Base-by-base conservation (phyloP, 2,329 filamentous ascomycete genomes). In the Thelonectria discophora region DNA sequence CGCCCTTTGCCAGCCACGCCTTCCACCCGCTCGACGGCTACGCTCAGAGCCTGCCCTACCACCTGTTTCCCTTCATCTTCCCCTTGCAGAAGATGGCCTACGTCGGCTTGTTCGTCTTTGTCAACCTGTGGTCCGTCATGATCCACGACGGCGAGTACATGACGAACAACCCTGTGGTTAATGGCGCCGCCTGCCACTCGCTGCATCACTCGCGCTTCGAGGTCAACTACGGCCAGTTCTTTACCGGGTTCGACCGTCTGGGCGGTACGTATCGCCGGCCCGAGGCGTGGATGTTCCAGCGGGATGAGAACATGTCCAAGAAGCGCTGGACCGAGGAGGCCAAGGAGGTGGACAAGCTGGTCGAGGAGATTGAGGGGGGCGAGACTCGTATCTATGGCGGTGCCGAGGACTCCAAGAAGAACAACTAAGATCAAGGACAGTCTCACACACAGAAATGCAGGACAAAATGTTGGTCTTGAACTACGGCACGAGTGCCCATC, bases 101-200 rank as follows among this genome's bases (percentile, higher is more conserved):
- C 73, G 88, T 97, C 53, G 84, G 84, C 12, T 87, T 97, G 39
- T 98, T 97, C 80, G 82, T 90, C 70, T 96, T 97, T 75, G 92
- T 98, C 81, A 97, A 98, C 80, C 87, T 97, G 78, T 98, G 94
- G 94, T 97, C 94, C 40, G 92, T 98, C 71, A 85, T 97, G 80
- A 97, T 98, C 73, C 88, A 98, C 78, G 94, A 98, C 72, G 94
- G 94, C 72, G 94, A 98, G 80, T 97, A 97, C 75, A 87, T 96
- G 15, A 90, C 93, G 73, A 91, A 97, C 79, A 92, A 90, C 72
- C 90, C 93, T n/a, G 78, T 97, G 69, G 88, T 97, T 79, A 98
- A 98, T 76, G 94, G 94, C 53, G 93, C 94, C 12, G 94, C 94
- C 27, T 97, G 94, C 83, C 94, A 97, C 84, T 79, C 78, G 5